Base-by-base conservation (phyloP, 2,329 filamentous ascomycete species). In the Fusarium camptoceras region DNA sequence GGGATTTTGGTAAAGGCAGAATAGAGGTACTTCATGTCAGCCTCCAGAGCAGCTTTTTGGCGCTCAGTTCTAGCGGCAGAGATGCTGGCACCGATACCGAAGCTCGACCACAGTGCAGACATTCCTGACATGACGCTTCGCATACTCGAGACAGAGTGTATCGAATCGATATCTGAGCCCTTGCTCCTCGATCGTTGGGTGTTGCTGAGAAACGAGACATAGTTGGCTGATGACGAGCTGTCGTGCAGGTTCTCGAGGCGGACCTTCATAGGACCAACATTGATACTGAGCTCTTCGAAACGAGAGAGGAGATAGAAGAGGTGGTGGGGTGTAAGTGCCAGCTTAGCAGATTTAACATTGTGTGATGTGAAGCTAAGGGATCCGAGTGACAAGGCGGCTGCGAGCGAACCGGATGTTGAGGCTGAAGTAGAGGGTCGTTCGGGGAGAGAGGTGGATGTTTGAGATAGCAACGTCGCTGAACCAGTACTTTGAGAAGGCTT, bases 1-100 rank as follows among this genome's bases (percentile, higher is more conserved):
- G 96, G 96, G 44, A 99, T 97, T 83, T 98, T 99, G 76, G 96
- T 99, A 78, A 98, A 99, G 60, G 96, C 94, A 43, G 96, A 98
- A 83, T 98, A 99, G 34, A 99, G 86, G 79, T 99, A 98, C 80
- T 95, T 98, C 73, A 98, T 83, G 78, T 99, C 96, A 60, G 92
- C 89, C 77, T 96, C 90, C 59, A 96, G 82, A 46, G 93, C 92
- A 61, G 91, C 91, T 81, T 97, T 97, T 79, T 96, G 94, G 78
- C 94, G 94, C 81, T 98, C 96, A 37, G 90, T 93, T 78, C 94
- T 93, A 70, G 94, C 91, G 51, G 89, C 88, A 43, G 92, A 91
- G 75, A 93, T 93, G 80, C 91, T 92, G 46, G 92, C 91, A 64
- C 90, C 90, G 28, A 98, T 88, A 25, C 94, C 92, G 71, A 98